Conservation (phyloP, 2,329 filamentous ascomycete species). For the Camillea tinctor region DNA sequence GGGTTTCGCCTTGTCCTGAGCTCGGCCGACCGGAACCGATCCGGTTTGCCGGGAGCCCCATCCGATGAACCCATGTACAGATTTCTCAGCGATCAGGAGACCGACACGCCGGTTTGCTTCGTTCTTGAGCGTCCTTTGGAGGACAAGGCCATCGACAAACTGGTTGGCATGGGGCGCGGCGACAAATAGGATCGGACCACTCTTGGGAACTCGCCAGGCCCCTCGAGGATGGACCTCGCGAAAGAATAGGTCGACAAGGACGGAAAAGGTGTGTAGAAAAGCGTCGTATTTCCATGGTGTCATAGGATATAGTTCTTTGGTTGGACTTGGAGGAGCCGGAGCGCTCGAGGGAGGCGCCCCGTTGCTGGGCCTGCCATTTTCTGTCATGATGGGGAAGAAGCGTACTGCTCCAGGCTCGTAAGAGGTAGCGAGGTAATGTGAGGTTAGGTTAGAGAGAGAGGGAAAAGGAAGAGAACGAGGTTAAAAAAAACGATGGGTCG, state of each 20-base stretch:
- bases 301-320: conserved; percentile 65
- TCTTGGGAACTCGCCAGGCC: conserved; percentile 89
- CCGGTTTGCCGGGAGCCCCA: conserved; percentile 81
- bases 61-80: conserved; percentile 90
- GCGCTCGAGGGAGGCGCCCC: conserved; percentile 13
- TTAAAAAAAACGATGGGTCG: not conserved
- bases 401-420: not conserved
- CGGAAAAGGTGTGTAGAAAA: conserved; percentile 73
- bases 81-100: conserved; percentile 93
- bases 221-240: conserved; percentile 93
- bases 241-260: conserved; percentile 95
- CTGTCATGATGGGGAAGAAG: conserved; percentile 19
- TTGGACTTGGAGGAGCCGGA: conserved; percentile 17
- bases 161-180: conserved; percentile 94
- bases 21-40: conserved; percentile 87
- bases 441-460: not conserved
- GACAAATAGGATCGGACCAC: conserved; percentile 90
- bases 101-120: conserved; percentile 87
- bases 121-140: conserved; percentile 85
- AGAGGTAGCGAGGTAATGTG: not conserved
- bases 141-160: conserved; percentile 93
- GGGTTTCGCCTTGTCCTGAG: conserved; percentile 83
- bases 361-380: conserved; percentile 16
- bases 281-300: conserved; percentile 74
- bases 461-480: not conserved